Evolutionary conservation across 129 eudicot species (phyloP).

Genomic region (Daucus carota): DH1_v3.0 NC_030385.2:5672001-5672500

Average conservation of each 20-base stretch:
- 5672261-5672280: not conserved
- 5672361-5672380: conserved; percentile 57
- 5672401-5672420: conserved; percentile 42
- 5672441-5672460: not conserved
- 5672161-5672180: not conserved
- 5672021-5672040: too few relatives aligned
- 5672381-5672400: conserved; percentile 42
- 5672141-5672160: not conserved
- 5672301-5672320: conserved; percentile 15
- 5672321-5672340: conserved; percentile 80
- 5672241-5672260: not conserved
- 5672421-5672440: not conserved
- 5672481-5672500: not conserved
- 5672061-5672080: too few relatives aligned
- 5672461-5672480: conserved; percentile 1
- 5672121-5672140: not conserved
- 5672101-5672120: not conserved
- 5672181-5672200: not conserved
- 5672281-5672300: not conserved
- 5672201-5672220: not conserved
- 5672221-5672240: not conserved
- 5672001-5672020: too few relatives aligned
- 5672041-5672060: too few relatives aligned
- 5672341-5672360: conserved; percentile 58
- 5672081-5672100: not conserved